A percentile compares a stretch with the other conserved stretches of the same genome.
phyloP scores from a whole-genome alignment of 345 rosid species.

The Excoecaria cochinchinensis region DNA sequence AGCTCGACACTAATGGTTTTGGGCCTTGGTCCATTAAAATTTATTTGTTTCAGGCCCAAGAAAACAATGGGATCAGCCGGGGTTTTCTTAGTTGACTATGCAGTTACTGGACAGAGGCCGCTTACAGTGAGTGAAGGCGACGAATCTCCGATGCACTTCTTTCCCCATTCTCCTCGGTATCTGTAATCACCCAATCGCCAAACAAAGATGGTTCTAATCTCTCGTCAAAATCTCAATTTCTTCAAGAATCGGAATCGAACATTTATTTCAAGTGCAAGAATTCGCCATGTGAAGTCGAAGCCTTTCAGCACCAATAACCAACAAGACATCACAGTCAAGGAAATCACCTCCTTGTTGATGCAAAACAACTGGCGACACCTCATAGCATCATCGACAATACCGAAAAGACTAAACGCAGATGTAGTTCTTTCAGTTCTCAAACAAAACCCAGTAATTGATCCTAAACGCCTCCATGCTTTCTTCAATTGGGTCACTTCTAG shows the following conservation, averaged over 20 bases:
- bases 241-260: constrained; percentile 8
- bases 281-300: constrained; percentile 23
- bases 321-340: constrained; percentile 25
- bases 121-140: too few relatives aligned
- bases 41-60: too few relatives aligned
- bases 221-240: background rate
- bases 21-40: too few relatives aligned
- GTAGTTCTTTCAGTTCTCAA: constrained; percentile 58
- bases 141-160: background rate
- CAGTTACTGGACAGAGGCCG: too few relatives aligned
- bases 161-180: background rate
- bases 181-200: background rate
- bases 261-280: background rate
- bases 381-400: constrained; percentile 38
- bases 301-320: constrained; percentile 11
- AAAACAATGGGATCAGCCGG: too few relatives aligned
- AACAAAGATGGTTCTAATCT: constrained; percentile 10
- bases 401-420: constrained; percentile 50
- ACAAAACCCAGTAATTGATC: constrained; percentile 45
- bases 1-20: too few relatives aligned
- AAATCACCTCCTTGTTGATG: constrained; percentile 46
- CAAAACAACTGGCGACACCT: constrained; percentile 48
- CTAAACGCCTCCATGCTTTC: constrained; percentile 54
- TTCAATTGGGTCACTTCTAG: constrained; percentile 53
- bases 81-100: too few relatives aligned